phyloP scores from a whole-genome alignment of 495 filamentous ascomycete species.

The Apiosordaria backusii region DNA sequence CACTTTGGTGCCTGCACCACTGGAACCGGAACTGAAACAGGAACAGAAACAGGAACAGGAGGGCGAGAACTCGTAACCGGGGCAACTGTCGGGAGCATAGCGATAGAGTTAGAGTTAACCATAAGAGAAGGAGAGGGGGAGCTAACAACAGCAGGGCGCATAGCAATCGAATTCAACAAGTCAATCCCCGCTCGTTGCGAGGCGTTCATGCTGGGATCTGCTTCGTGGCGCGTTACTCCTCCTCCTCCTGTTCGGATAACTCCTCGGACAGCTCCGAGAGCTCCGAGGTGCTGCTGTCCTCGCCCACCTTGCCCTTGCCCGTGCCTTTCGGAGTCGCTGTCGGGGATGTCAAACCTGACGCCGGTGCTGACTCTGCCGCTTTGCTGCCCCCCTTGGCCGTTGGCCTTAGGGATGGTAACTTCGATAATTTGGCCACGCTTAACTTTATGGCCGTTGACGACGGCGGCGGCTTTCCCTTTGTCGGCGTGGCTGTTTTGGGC shows the following conservation, averaged over 20 bases:
- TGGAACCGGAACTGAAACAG: no score
- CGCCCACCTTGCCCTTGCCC: no score
- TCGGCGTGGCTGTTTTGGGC: slow-evolving; percentile 3
- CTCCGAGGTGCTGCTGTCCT: not conserved
- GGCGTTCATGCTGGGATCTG: not conserved
- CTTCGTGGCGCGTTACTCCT: not conserved
- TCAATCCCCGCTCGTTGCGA: not conserved
- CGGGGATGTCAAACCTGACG: not conserved
- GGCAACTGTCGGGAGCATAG: no score
- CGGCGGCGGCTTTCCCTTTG: no score
- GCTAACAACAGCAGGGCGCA: not conserved
- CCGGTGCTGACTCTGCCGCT: not conserved
- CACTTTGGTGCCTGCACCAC: not conserved
- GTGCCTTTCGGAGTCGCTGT: not conserved
- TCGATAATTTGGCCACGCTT: not conserved
- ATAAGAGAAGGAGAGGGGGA: no score
- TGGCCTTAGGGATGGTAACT: not conserved
- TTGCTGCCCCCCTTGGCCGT: not conserved
- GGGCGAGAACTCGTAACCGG: no score
- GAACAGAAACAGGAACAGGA: no score
- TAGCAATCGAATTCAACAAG: not conserved
- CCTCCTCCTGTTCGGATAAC: no score
- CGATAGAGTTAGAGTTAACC: no score
- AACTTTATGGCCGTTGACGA: not conserved
- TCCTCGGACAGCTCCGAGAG: not conserved